phyloP scores from a whole-genome alignment of 169 alveolate genomes.

The Eimeria acervulina region DNA sequence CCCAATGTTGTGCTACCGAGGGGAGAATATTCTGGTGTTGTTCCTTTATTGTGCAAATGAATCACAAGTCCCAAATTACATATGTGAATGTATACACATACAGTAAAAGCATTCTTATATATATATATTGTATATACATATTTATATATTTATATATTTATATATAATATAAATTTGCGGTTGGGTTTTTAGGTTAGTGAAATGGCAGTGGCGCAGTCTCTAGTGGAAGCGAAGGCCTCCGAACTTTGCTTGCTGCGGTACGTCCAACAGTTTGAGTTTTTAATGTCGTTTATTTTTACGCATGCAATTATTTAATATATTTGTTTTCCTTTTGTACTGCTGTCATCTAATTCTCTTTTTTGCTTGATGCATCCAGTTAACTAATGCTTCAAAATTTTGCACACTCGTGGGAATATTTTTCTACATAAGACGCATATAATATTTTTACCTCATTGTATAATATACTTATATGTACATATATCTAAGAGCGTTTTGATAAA shows the following conservation, averaged over 20 bases:
- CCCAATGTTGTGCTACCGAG: background rate
- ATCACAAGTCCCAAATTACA: too few relatives aligned
- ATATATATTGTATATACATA: background rate
- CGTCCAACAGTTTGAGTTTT: background rate
- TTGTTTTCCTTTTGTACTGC: background rate
- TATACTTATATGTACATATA: too few relatives aligned
- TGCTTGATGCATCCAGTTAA: too few relatives aligned
- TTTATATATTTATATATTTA: too few relatives aligned
- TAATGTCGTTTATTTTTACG: too few relatives aligned
- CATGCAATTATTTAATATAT: too few relatives aligned
- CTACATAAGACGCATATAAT: too few relatives aligned
- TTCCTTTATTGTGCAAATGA: background rate
- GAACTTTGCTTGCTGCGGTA: constrained; percentile 90
- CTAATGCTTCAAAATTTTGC: too few relatives aligned
- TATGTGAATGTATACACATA: background rate
- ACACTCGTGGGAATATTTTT: too few relatives aligned
- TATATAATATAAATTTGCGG: background rate
- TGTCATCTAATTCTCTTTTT: background rate
- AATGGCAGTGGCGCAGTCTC: constrained; percentile 90
- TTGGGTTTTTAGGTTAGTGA: constrained; percentile 86
- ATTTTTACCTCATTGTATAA: too few relatives aligned
- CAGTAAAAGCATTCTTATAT: background rate
- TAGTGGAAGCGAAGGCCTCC: constrained; percentile 88
- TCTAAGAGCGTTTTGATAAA: background rate
- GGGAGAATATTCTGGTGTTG: background rate